Conservation (phyloP, 108 stramenopile genomes). For the Thalassiosira profunda region DNA sequence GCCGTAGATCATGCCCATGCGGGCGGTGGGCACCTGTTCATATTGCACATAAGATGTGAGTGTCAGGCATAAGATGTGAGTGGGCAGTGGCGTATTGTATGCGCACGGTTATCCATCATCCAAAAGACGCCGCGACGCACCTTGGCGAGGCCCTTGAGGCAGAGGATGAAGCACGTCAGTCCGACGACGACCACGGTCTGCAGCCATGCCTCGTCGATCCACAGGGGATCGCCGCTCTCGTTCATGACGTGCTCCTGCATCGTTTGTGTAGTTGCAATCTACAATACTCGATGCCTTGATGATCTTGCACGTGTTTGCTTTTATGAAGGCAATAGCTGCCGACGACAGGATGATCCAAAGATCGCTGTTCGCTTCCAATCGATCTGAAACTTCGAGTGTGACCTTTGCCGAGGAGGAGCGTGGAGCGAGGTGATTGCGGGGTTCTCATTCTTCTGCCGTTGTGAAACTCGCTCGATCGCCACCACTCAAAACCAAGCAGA, state of each 20-base stretch:
- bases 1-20: conserved; percentile 68
- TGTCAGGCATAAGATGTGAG: too few relatives aligned
- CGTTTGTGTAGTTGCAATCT: not conserved
- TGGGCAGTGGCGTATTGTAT: too few relatives aligned
- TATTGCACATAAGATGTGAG: not conserved
- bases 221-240: conserved; percentile 7
- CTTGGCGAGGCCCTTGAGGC: conserved; percentile 60
- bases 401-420: not conserved
- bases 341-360: too few relatives aligned
- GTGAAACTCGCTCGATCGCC: too few relatives aligned
- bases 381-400: not conserved
- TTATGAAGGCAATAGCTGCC: not conserved
- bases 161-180: conserved; percentile 61
- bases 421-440: not conserved
- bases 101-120: not conserved
- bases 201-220: conserved; percentile 60
- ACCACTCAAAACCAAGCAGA: too few relatives aligned
- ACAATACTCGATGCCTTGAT: not conserved
- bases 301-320: not conserved
- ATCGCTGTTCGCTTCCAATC: not conserved
- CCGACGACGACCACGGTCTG: conserved; percentile 63
- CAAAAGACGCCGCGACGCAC: conserved; percentile 17
- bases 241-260: not conserved
- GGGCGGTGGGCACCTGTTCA: conserved; percentile 47
- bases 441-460: not conserved